Base-by-base conservation (phyloP, 306 rosid species). In the Vigna hirtella region DNA sequence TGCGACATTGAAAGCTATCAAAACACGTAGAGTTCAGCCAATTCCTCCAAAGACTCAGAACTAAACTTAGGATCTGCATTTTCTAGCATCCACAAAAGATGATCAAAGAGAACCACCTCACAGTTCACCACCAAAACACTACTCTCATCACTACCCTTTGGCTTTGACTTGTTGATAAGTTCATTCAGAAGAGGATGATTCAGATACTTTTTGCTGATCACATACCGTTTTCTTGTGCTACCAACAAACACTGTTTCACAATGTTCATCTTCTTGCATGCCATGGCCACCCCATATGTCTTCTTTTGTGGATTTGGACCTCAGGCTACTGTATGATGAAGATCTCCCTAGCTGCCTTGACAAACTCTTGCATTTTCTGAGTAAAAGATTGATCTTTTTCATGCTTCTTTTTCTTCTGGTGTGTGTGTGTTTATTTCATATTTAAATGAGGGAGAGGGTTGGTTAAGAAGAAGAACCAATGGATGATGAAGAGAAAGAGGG, bases 41-140 rank as follows among this genome's bases (percentile, higher is more conserved):
- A 70, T 85, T 94, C 98, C 49, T 94, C 93, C 80, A 94, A 82
- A 58, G 97, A 89, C 7, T 94, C 97, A 49, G 96, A 81, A 65
- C 77, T 69, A 59, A 94, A 76, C 49, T 73, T 92, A 17, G 95
- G 95, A 83, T 90, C 97, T 24, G 88, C 92, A 78, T 92, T 89
- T 58, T 92, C 95, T 26, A 94, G 74, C 97, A 94, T 92, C 97
- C 97, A 94, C 59, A 94, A 78, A 2, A 94, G 84, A 83, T 94
- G 97, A 72, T 94, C 98, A 83, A 94, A 94, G 30, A 94, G 85
- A 81, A 94, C 95, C 42, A 94, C 97, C 65, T 94, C 98, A 71
- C 98, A 92, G 16, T 83, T 92, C 9, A 91, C 88, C 70, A 85
- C 85, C 77, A 90, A 76, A 30, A 63, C 84, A 43, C 50, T 81